A percentile compares a stretch with the other conserved stretches of the same genome.
These are phyloP conservation scores for Chrysosporium queenslandicum DNA, from an alignment of 2,329 filamentous ascomycete genomes.

Conservation along the genomic window DNA sequence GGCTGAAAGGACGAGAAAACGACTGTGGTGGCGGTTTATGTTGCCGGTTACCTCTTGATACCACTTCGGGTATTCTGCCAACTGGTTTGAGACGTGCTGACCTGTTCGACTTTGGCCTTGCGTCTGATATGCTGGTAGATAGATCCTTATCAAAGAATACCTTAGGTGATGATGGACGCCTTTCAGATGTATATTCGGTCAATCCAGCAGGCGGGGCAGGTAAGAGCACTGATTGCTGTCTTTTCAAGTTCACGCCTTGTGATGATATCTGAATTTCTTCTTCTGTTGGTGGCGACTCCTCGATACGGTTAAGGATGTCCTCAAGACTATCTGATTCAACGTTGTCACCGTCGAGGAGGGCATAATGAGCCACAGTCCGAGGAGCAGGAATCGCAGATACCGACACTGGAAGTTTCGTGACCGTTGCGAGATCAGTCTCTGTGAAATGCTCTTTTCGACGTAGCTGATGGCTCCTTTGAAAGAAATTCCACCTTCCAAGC, in stretches of 20 bases:
- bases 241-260: slow-evolving; percentile 25
- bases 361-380: slow-evolving; percentile 49
- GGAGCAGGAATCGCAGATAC: slow-evolving; percentile 31
- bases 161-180: slow-evolving; percentile 28
- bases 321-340: slow-evolving; percentile 31
- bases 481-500: slow-evolving; percentile 49
- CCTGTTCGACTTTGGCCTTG: slow-evolving; percentile 6
- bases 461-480: slow-evolving; percentile 38
- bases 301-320: slow-evolving; percentile 30
- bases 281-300: slow-evolving; percentile 34
- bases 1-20: slow-evolving; percentile 73
- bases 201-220: slow-evolving; percentile 34
- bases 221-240: slow-evolving; percentile 33
- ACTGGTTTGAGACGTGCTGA: slow-evolving; percentile 67
- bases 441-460: slow-evolving; percentile 20
- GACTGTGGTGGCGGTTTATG: slow-evolving; percentile 63
- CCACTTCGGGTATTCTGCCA: slow-evolving; percentile 74
- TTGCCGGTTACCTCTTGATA: slow-evolving; percentile 54
- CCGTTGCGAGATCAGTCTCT: slow-evolving; percentile 44
- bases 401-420: slow-evolving; percentile 30
- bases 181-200: slow-evolving; percentile 23
- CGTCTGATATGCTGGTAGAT: slow-evolving; percentile 10
- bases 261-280: slow-evolving; percentile 24
- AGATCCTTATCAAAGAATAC: slow-evolving; percentile 29
- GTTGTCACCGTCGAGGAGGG: slow-evolving; percentile 42